Base-by-base conservation (phyloP, 164 flowering plant species). In the Chloranthus sessilifolius region DNA sequence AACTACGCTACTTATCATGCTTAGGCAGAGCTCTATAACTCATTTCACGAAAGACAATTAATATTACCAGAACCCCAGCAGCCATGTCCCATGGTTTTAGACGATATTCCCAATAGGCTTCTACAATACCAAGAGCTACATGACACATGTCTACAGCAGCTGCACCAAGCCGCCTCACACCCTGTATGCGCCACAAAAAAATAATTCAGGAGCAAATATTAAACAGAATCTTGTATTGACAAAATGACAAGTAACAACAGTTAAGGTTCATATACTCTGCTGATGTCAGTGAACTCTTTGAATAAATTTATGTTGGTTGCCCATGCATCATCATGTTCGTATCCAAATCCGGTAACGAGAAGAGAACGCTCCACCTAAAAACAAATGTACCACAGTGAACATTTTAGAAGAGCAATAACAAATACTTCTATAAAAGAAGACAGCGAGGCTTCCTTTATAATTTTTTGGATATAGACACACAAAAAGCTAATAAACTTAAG, bases 51-150 rank as follows among this genome's bases (percentile, higher is more conserved):
- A 25, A 30, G n/a, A 30, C 4, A 21, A 25, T n/a, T 23, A 29
- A 28, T 22, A 54, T 63, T 83, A 91, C 98, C 96, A 91, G 60
- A 71, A 83, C 96, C 8, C 98, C 96, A 53, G 95, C 98, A 66
- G 98, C 94, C 98, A 88, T 91, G 55, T 91, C 96, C 98, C 96
- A 91, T 50, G 98, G 98, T 65, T 91, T 91, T 34, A 91, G 75
- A 49, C 98, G 94, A 59, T 85, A 91, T 64, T 91, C 98, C 98
- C 96, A 91, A 55, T 85, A 91, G 15, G 78, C 81, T 77, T 91
- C 98, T 14, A 69, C 98, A 61, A 85, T 80, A 20, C 96, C 98
- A 24, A 91, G 60, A 43, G 96, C 96, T 7, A 91, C 98, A 78
- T 91, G 98, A 68, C 96, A 88, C 98, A 88, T 91, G 67, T 91